These are phyloP conservation scores for Hymenochaete sp. DNA, from an alignment of 1,284 basidiomycete genomes.

Conservation along the genomic window DNA sequence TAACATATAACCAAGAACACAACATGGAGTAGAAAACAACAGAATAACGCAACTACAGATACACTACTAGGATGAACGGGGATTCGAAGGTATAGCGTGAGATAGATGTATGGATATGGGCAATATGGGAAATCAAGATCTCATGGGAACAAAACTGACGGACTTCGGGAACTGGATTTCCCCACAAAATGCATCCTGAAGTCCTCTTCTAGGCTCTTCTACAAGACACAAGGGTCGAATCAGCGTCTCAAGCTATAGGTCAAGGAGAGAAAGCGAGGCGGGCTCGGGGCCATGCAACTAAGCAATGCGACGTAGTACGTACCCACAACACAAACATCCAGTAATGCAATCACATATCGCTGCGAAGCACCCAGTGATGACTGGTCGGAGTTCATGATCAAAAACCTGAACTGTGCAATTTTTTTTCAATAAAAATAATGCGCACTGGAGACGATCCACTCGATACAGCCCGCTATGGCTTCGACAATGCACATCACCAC, in stretches of 20 bases:
- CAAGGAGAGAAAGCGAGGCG: too few relatives aligned
- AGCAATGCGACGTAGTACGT: neutral
- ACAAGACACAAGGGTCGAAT: neutral
- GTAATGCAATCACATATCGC: constrained; percentile 18
- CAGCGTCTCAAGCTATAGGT: too few relatives aligned
- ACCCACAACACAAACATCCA: constrained; percentile 19
- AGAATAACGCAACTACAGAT: too few relatives aligned
- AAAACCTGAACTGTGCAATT: neutral
- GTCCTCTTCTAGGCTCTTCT: constrained; percentile 14
- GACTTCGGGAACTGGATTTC: too few relatives aligned
- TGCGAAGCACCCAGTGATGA: constrained; percentile 18
- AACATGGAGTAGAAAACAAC: too few relatives aligned
- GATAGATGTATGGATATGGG: too few relatives aligned
- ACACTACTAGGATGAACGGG: too few relatives aligned
- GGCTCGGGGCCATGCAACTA: neutral
- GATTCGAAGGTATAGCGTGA: too few relatives aligned
- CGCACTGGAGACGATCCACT: constrained; percentile 18
- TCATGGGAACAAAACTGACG: too few relatives aligned
- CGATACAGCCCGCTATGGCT: constrained; percentile 18
- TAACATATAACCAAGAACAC: too few relatives aligned
- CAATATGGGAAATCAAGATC: too few relatives aligned
- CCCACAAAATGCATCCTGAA: too few relatives aligned
- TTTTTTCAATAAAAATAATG: neutral
- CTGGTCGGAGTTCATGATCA: constrained; percentile 5
- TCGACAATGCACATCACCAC: constrained; percentile 17